phyloP scores from a whole-genome alignment of 106 monocot genomes.

The Gastrodia elata region DNA sequence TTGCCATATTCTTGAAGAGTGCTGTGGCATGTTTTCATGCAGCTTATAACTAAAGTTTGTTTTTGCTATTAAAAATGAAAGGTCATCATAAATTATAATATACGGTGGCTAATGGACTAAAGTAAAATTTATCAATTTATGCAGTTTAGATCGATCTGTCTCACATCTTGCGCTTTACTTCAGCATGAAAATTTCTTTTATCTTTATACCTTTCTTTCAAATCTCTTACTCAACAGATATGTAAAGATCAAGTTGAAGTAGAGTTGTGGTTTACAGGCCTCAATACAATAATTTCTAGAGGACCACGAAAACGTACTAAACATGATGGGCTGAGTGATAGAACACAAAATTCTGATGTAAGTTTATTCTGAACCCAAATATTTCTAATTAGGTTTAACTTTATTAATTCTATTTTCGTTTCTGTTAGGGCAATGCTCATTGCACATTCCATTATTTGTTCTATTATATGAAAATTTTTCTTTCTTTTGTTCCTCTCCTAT shows the following conservation, averaged over 20 bases:
- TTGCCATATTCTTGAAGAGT: no score
- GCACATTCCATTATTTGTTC: neutral
- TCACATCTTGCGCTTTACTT: no score
- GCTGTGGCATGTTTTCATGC: no score
- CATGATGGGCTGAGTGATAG: constrained; percentile 14
- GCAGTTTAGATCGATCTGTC: no score
- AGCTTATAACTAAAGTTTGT: no score
- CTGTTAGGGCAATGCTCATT: neutral
- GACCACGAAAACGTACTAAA: constrained; percentile 5
- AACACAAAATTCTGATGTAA: constrained; percentile 35
- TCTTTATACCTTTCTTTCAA: neutral
- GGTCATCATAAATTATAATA: no score
- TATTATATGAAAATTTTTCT: neutral
- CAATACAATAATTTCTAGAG: constrained; percentile 29
- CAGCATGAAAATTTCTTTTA: no score
- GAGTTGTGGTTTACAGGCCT: constrained; percentile 62
- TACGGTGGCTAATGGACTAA: no score
- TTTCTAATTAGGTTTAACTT: neutral
- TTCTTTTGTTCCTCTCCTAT: neutral
- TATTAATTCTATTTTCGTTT: neutral
- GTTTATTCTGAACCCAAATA: neutral
- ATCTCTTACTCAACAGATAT: constrained; percentile 26
- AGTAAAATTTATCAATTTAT: no score
- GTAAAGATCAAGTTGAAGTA: constrained; percentile 57
- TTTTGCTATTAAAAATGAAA: neutral